Evolutionary conservation across 805 yeast genomes (phyloP).

Genomic region (Wickerhamomyces chambardii): DNA sequence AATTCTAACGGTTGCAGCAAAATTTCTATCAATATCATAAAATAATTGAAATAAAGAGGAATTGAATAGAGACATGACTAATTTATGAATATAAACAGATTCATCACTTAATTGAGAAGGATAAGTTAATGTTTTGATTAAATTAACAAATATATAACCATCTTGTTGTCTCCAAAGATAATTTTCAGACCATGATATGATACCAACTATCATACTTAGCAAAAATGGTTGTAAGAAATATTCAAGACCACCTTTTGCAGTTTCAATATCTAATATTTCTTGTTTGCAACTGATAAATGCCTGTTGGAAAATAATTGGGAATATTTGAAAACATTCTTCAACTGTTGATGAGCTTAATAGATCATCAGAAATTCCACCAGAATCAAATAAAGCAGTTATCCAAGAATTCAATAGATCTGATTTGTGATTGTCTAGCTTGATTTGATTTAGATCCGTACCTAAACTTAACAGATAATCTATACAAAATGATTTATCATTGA

Average conservation of each 20-base stretch:
- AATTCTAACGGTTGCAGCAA: slow-evolving; percentile 2
- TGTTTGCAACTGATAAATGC: slow-evolving; percentile 52
- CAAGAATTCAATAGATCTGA: slow-evolving; percentile 48
- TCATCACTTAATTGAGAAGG: slow-evolving; percentile 37
- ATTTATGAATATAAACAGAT: slow-evolving; percentile 31
- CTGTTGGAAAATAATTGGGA: slow-evolving; percentile 71
- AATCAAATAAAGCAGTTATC: slow-evolving; percentile 75
- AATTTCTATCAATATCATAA: slow-evolving; percentile 5
- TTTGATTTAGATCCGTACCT: slow-evolving; percentile 17
- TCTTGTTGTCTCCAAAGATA: slow-evolving; percentile 26
- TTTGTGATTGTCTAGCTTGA: slow-evolving; percentile 16
- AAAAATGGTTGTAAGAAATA: slow-evolving; percentile 79
- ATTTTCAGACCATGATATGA: slow-evolving; percentile 38
- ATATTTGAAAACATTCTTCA: slow-evolving; percentile 55
- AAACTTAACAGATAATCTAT: slow-evolving; percentile 18
- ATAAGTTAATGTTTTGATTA: slow-evolving; percentile 30
- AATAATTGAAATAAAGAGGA: slow-evolving; percentile 8
- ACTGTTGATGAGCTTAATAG: slow-evolving; percentile 58
- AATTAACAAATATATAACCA: slow-evolving; percentile 24
- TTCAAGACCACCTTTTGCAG: slow-evolving; percentile 72
- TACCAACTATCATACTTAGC: slow-evolving; percentile 44
- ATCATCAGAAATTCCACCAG: slow-evolving; percentile 82
- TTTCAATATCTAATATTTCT: slow-evolving; percentile 46
- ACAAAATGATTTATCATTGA: slow-evolving; percentile 19
- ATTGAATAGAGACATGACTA: slow-evolving; percentile 21